Percentiles rank a stretch among this genome's conserved stretches.
These are phyloP conservation scores for Neopestalotiopsis sp. DNA, from an alignment of 2,329 filamentous ascomycete species.

Conservation along the genomic window DNA sequence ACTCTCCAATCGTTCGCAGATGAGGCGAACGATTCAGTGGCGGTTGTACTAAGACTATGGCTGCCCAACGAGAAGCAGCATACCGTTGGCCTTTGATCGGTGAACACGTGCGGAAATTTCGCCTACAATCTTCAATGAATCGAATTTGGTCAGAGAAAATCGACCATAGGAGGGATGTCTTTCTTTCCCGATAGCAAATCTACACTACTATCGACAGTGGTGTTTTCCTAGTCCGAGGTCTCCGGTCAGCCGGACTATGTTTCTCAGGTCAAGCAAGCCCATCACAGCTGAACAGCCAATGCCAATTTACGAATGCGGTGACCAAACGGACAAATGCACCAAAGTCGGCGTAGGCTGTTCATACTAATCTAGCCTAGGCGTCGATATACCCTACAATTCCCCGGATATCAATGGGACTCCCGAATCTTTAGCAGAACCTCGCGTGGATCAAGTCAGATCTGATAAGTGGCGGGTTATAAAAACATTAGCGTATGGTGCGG, in stretches of 20 bases:
- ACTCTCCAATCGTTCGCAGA: background rate
- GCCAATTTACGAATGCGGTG: background rate
- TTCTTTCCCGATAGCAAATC: too few relatives aligned
- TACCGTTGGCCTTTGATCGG: background rate
- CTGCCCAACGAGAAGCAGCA: background rate
- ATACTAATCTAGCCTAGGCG: background rate
- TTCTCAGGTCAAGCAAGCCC: background rate
- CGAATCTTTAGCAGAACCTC: background rate
- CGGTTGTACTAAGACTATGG: background rate
- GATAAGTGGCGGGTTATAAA: background rate
- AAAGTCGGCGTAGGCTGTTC: background rate
- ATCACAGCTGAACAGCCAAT: background rate
- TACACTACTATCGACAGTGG: too few relatives aligned
- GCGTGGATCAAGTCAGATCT: background rate
- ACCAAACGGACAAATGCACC: constrained; percentile 2
- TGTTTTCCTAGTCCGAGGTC: background rate
- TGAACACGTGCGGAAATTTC: background rate
- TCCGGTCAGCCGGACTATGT: background rate
- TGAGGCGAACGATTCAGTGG: background rate
- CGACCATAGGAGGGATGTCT: too few relatives aligned
- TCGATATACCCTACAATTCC: background rate
- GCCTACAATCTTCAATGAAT: background rate
- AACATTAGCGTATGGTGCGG: background rate
- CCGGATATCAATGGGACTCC: background rate
- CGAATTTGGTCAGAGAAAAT: too few relatives aligned